A percentile compares a stretch with the other conserved stretches of the same genome.
Evolutionary conservation across 768 basidiomycete genomes (phyloP).

Genomic region (Pulveroboletus sp.): DNA sequence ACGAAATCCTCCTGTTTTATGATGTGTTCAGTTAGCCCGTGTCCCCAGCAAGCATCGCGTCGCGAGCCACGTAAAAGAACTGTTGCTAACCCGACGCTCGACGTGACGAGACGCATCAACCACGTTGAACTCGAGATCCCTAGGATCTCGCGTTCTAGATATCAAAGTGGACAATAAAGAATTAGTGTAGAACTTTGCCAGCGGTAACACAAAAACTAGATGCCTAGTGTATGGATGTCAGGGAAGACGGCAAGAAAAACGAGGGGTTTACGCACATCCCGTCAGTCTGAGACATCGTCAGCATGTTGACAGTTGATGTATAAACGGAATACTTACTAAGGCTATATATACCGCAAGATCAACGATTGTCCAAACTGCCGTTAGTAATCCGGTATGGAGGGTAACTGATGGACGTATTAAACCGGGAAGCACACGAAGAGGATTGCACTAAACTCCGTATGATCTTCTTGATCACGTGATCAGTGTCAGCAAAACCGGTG

Average conservation of each 20-base stretch:
- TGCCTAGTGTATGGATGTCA: slow-evolving; percentile 14
- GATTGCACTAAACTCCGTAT: slow-evolving; percentile 24
- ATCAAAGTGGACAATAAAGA: slow-evolving; percentile 33
- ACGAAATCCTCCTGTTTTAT: slow-evolving; percentile 9
- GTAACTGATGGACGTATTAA: slow-evolving; percentile 27
- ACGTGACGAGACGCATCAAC: slow-evolving; percentile 19
- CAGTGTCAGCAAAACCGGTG: slow-evolving; percentile 36
- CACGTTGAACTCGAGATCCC: slow-evolving; percentile 18
- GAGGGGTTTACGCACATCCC: slow-evolving; percentile 11
- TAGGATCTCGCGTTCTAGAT: slow-evolving; percentile 21
- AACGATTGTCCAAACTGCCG: slow-evolving; percentile 33
- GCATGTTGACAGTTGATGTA: neutral
- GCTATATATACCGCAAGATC: slow-evolving; percentile 29
- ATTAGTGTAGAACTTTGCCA: slow-evolving; percentile 35
- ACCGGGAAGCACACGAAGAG: neutral
- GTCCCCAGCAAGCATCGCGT: neutral
- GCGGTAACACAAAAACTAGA: slow-evolving; percentile 29
- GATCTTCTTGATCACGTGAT: slow-evolving; percentile 35
- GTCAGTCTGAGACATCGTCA: slow-evolving; percentile 17
- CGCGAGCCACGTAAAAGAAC: neutral
- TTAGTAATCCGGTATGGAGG: slow-evolving; percentile 37
- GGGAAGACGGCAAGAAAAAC: neutral
- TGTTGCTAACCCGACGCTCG: slow-evolving; percentile 17
- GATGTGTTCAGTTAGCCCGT: slow-evolving; percentile 6
- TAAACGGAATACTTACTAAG: slow-evolving; percentile 8